These are phyloP conservation scores for Blumeria hordei DNA, from an alignment of 2,329 filamentous ascomycete species.

Conservation along the genomic window DNA sequence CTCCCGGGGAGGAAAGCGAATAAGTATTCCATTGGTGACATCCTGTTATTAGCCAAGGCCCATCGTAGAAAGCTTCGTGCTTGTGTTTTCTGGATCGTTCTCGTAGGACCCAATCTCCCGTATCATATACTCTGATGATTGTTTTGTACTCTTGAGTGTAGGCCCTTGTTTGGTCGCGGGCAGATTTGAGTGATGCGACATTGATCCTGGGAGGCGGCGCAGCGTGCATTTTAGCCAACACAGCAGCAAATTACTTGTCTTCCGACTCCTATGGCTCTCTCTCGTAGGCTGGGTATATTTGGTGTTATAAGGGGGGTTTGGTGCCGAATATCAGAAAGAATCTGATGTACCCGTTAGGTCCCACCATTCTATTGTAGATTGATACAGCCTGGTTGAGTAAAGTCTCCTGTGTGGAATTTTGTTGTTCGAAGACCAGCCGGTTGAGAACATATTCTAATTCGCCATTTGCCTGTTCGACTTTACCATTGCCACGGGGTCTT, in stretches of 20 bases:
- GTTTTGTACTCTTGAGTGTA: background rate
- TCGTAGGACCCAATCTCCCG: background rate
- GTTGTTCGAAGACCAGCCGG: background rate
- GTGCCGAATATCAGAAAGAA: background rate
- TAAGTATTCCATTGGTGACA: background rate
- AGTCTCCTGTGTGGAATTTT: background rate
- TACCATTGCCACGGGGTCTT: background rate
- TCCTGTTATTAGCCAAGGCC: background rate
- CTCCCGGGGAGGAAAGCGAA: background rate
- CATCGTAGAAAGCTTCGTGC: background rate
- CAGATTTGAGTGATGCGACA: background rate
- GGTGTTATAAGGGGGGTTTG: background rate
- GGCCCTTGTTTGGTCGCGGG: background rate
- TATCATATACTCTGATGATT: background rate
- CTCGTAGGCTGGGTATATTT: background rate
- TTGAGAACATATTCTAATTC: background rate
- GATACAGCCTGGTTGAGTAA: background rate
- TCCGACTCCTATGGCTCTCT: background rate
- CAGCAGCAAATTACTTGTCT: background rate
- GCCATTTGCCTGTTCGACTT: background rate
- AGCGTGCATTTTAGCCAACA: background rate
- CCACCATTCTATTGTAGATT: background rate
- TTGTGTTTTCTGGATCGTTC: background rate
- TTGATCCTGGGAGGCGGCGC: background rate
- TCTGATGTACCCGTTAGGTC: background rate